Conservation (phyloP, 257 asterid genomes). For the Dorcoceras hygrometricum region DNA sequence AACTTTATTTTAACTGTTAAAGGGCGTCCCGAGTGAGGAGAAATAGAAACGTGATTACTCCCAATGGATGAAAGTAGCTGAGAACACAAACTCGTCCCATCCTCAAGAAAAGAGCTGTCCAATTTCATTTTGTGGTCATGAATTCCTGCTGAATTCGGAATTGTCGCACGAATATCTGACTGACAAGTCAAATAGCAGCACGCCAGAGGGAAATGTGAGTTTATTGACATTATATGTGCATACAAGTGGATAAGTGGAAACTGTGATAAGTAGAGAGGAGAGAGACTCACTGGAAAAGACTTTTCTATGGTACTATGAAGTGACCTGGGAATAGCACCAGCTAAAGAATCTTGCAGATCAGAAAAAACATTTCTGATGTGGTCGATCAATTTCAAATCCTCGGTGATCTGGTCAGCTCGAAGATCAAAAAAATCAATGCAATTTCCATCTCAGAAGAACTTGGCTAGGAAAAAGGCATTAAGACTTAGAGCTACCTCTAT, state of each 20-base stretch:
- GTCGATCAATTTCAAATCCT: slow-evolving; percentile 66
- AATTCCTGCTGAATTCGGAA: slow-evolving; percentile 46
- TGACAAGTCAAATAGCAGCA: slow-evolving; percentile 37
- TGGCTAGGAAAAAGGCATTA: neutral
- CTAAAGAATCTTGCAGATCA: slow-evolving; percentile 47
- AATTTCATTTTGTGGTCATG: slow-evolving; percentile 35
- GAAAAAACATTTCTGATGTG: slow-evolving; percentile 55
- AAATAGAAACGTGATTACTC: slow-evolving; percentile 28
- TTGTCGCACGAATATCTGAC: slow-evolving; percentile 49
- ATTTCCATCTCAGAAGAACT: slow-evolving; percentile 7
- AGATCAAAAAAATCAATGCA: slow-evolving; percentile 14
- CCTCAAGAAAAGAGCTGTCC: slow-evolving; percentile 33
- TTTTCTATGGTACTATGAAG: slow-evolving; percentile 38
- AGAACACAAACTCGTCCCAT: slow-evolving; percentile 43
- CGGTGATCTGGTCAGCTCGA: slow-evolving; percentile 58
- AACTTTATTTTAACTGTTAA: slow-evolving; percentile 37
- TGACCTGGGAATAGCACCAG: slow-evolving; percentile 37
- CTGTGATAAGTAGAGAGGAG: slow-evolving; percentile 14
- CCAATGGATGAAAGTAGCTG: slow-evolving; percentile 37
- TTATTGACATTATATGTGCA: slow-evolving; percentile 11
- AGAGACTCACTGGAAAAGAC: slow-evolving; percentile 55
- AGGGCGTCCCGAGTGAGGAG: slow-evolving; percentile 31
- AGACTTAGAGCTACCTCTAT: slow-evolving; percentile 4
- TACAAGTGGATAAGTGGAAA: neutral
- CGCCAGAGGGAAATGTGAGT: slow-evolving; percentile 26